Evolutionary conservation across 2,329 filamentous ascomycete genomes (phyloP).

Genomic region (Coleophoma cylindrospora): DNA sequence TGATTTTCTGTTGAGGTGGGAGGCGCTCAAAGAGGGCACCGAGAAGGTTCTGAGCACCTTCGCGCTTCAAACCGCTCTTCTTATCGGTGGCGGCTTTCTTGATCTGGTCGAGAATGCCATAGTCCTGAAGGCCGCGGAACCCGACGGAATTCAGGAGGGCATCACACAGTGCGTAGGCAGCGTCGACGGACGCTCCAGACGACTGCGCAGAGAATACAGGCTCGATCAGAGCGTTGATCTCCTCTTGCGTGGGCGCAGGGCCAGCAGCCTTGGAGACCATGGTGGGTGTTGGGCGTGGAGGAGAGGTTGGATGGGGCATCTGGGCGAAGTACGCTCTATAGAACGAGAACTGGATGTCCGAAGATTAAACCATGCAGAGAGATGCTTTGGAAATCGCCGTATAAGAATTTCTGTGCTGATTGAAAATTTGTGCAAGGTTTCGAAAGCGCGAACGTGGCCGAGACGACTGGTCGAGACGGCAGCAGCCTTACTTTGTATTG

Average conservation of each 20-base stretch:
- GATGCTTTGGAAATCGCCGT: neutral
- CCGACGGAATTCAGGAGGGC: conserved; percentile 61
- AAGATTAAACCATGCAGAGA: conserved; percentile 6
- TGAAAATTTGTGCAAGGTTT: conserved; percentile 15
- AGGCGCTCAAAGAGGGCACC: conserved; percentile 92
- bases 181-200: conserved; percentile 53
- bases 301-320: conserved; percentile 42
- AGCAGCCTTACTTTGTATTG: conserved; percentile 8
- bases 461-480: conserved; percentile 8
- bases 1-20: conserved; percentile 68
- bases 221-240: conserved; percentile 59
- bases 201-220: conserved; percentile 58
- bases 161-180: conserved; percentile 59
- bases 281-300: conserved; percentile 34
- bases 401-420: neutral
- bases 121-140: conserved; percentile 54
- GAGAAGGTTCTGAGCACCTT: conserved; percentile 91
- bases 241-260: conserved; percentile 52
- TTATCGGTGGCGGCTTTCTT: conserved; percentile 85
- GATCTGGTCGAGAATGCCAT: conserved; percentile 57
- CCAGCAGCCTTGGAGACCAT: conserved; percentile 41
- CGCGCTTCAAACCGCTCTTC: conserved; percentile 80
- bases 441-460: conserved; percentile 19
- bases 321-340: conserved; percentile 17
- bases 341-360: conserved; percentile 8